Percentiles rank a stretch among this genome's conserved stretches.
phyloP scores from a whole-genome alignment of 768 basidiomycete genomes.

The Boletus vermiculosoides region DNA sequence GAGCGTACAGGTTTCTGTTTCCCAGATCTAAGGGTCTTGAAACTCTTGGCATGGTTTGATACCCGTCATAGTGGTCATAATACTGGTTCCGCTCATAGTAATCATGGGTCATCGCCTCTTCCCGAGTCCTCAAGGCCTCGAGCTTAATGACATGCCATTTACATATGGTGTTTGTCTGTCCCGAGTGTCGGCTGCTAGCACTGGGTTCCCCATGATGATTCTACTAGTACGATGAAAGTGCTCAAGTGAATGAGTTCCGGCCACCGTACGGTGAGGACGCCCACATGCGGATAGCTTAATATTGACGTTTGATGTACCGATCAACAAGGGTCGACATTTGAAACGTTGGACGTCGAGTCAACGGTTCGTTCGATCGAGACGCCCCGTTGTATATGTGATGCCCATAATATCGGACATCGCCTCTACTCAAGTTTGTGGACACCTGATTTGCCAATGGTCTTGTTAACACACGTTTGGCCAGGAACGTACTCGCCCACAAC shows the following conservation, averaged over 20 bases:
- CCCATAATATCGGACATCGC: not conserved
- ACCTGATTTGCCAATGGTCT: not conserved
- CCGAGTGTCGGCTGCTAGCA: not conserved
- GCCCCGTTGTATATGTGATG: not conserved
- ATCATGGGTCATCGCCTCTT: not conserved
- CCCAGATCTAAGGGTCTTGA: not conserved
- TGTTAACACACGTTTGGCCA: not conserved
- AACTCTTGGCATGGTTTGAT: not conserved
- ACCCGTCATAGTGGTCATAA: not conserved
- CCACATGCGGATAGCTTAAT: not conserved
- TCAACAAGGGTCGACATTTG: not conserved
- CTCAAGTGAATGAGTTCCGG: not conserved
- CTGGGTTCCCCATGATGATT: no score
- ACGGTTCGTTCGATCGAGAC: constrained; percentile 7
- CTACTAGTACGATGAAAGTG: not conserved
- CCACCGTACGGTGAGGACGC: not conserved
- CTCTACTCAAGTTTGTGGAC: not conserved
- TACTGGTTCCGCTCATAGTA: not conserved
- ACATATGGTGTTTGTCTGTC: not conserved
- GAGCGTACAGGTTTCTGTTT: not conserved
- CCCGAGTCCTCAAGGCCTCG: not conserved
- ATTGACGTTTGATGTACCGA: not conserved
- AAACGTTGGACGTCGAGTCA: not conserved
- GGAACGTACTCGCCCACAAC: not conserved
- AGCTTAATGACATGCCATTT: not conserved